These are phyloP conservation scores for Citrus hindsii DNA, from an alignment of 345 rosid species.

Conservation along the genomic window DNA sequence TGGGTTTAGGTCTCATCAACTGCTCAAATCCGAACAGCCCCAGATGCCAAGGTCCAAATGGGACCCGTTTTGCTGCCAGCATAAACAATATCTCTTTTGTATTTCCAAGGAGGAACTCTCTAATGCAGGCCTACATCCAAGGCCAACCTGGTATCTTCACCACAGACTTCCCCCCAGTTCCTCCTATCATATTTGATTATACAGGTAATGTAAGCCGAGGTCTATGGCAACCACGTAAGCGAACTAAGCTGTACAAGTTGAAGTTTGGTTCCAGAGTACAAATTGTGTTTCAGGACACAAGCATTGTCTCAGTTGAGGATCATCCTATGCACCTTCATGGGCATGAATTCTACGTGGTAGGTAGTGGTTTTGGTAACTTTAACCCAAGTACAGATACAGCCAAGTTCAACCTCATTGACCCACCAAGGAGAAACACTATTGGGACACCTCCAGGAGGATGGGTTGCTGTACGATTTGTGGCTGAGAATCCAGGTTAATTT, in stretches of 20 bases:
- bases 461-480: slow-evolving; percentile 78
- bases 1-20: slow-evolving; percentile 80
- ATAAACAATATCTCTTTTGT: slow-evolving; percentile 80
- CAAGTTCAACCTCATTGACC: slow-evolving; percentile 71
- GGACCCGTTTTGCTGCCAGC: slow-evolving; percentile 80
- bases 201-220: slow-evolving; percentile 84
- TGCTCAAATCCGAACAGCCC: slow-evolving; percentile 68
- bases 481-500: slow-evolving; percentile 78
- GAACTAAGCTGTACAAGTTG: slow-evolving; percentile 72
- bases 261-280: slow-evolving; percentile 67
- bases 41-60: slow-evolving; percentile 91
- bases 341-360: slow-evolving; percentile 66
- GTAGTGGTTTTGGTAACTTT: slow-evolving; percentile 75
- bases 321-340: slow-evolving; percentile 98
- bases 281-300: slow-evolving; percentile 77
- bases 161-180: slow-evolving; percentile 78
- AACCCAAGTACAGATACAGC: slow-evolving; percentile 52
- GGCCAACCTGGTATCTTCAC: slow-evolving; percentile 73
- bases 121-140: slow-evolving; percentile 91
- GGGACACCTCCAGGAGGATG: slow-evolving; percentile 90
- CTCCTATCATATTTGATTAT: slow-evolving; percentile 68
- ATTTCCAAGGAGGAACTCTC: slow-evolving; percentile 52
- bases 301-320: slow-evolving; percentile 63
- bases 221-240: slow-evolving; percentile 70
- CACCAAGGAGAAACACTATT: slow-evolving; percentile 76